These are phyloP conservation scores for Backusella tarrabulga DNA, from an alignment of 192 early-diverging fungal species.

Conservation along the genomic window DNA sequence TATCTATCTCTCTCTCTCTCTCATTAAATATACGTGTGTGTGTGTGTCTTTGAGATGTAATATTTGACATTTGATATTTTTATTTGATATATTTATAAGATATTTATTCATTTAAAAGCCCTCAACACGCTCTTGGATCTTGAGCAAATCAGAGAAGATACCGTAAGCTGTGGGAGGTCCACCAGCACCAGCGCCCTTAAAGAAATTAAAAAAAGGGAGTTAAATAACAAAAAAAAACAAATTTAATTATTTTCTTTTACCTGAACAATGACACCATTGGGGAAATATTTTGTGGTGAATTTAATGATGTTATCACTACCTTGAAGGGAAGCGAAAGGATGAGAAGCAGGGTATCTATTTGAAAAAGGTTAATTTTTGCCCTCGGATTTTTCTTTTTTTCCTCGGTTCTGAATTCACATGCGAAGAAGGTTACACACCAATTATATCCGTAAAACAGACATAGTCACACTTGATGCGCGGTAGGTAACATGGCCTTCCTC, in stretches of 20 bases:
- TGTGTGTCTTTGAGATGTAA: background rate
- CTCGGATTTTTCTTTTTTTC: background rate
- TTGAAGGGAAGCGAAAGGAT: constrained; percentile 96
- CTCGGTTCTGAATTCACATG: background rate
- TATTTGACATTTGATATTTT: background rate
- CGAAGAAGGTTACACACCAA: background rate
- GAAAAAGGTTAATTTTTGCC: too few species aligned
- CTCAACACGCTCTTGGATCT: constrained; percentile 70
- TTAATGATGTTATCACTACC: constrained; percentile 99
- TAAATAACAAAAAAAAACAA: background rate
- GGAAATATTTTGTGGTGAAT: constrained; percentile 93
- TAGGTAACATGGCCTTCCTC: too few species aligned
- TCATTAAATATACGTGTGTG: background rate
- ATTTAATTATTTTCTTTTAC: background rate
- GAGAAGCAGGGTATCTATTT: constrained; percentile 71
- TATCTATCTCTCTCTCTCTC: background rate
- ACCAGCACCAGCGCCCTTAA: constrained; percentile 78
- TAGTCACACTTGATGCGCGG: too few species aligned
- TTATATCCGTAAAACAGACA: too few species aligned
- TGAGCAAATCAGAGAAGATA: constrained; percentile 91
- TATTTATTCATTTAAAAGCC: background rate
- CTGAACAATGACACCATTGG: constrained; percentile 93
- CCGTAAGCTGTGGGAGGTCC: constrained; percentile 97
- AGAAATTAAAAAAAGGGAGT: background rate
- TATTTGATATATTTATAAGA: background rate